Conservation (phyloP, 1,284 basidiomycete genomes). For the Cystobasidium slooffiae region DNA sequence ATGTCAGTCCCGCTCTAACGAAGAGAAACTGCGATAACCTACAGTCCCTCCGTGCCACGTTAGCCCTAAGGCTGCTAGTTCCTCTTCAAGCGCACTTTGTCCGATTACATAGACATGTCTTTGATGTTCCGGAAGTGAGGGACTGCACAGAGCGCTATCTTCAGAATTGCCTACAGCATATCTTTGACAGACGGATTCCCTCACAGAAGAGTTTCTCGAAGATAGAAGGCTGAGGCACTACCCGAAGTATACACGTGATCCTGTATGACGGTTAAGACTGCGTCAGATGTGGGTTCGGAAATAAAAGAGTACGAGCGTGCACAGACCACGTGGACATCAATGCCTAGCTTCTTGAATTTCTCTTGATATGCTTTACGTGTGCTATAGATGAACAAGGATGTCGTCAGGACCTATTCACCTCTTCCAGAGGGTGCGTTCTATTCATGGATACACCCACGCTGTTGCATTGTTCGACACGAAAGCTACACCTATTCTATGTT, state of each 20-base stretch:
- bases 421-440: not conserved
- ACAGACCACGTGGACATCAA: slow-evolving; percentile 76
- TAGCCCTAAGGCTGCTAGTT: slow-evolving; percentile 82
- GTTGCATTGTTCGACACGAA: slow-evolving; percentile 96
- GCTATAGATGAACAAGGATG: not conserved
- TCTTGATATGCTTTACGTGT: slow-evolving; percentile 78
- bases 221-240: slow-evolving; percentile 89
- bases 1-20: not conserved
- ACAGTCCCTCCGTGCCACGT: slow-evolving; percentile 83
- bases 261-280: slow-evolving; percentile 59
- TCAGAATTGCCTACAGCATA: not conserved
- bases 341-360: slow-evolving; percentile 87
- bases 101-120: slow-evolving; percentile 77
- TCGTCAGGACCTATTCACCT: not conserved
- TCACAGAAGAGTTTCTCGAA: slow-evolving; percentile 84
- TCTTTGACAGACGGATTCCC: slow-evolving; percentile 3
- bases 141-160: slow-evolving; percentile 17
- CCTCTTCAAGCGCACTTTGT: slow-evolving; percentile 88
- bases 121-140: slow-evolving; percentile 40
- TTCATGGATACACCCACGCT: slow-evolving; percentile 63
- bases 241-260: slow-evolving; percentile 96
- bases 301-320: slow-evolving; percentile 38
- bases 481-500: slow-evolving; percentile 66
- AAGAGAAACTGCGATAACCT: slow-evolving; percentile 51
- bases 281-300: slow-evolving; percentile 3